Evolutionary conservation across 1,284 basidiomycete genomes (phyloP).

Genomic region (Malassezia japonica): DNA sequence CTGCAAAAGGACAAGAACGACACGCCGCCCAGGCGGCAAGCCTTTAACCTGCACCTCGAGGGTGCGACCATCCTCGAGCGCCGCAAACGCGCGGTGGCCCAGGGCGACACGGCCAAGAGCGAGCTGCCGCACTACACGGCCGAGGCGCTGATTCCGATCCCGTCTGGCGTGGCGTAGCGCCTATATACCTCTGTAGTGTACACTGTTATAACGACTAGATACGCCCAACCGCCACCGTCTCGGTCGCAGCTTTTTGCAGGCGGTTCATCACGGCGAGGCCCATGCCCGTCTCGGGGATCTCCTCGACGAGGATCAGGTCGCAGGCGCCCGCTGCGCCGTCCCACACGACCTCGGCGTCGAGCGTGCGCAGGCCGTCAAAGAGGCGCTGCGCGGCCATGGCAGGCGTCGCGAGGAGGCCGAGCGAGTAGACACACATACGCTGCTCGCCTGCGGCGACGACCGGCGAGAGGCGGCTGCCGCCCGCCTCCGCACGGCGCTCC

Average conservation of each 20-base stretch:
- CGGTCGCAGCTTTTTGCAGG: conserved; percentile 75
- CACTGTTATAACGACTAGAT: background rate
- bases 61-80: conserved; percentile 41
- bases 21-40: conserved; percentile 43
- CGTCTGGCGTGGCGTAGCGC: background rate
- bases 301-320: conserved; percentile 78
- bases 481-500: background rate
- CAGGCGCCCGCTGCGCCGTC: conserved; percentile 53
- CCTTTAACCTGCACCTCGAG: conserved; percentile 41
- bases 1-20: conserved; percentile 30
- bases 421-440: conserved; percentile 15
- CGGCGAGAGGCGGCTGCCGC: background rate
- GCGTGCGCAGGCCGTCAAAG: conserved; percentile 74
- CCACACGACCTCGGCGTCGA: conserved; percentile 55
- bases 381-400: conserved; percentile 67
- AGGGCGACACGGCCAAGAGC: background rate
- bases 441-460: background rate
- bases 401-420: conserved; percentile 48
- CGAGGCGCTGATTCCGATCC: background rate
- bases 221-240: conserved; percentile 1
- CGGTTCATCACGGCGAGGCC: conserved; percentile 95
- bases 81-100: conserved; percentile 18
- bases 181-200: background rate
- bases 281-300: conserved; percentile 67
- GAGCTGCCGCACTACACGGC: background rate